A percentile compares a stretch with the other conserved stretches of the same genome.
These are phyloP conservation scores for Suillus sp. DNA, from an alignment of 768 basidiomycete species.

Conservation along the genomic window DNA sequence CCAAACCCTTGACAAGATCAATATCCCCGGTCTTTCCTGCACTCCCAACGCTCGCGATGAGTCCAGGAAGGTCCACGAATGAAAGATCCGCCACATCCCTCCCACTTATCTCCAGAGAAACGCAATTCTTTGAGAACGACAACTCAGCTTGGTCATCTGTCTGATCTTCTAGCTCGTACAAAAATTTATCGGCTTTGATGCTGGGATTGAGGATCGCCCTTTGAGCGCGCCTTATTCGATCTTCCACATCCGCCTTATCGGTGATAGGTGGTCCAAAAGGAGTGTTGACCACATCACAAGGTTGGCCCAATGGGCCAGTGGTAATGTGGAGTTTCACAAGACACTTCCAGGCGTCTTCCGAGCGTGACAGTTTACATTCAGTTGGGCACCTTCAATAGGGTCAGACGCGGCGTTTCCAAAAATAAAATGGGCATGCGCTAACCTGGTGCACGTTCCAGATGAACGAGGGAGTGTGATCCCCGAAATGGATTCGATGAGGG, in stretches of 20 bases:
- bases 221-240: conserved; percentile 67
- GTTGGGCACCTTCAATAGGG: conserved; percentile 49
- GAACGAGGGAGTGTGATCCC: conserved; percentile 71
- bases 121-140: conserved; percentile 56
- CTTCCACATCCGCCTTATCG: conserved; percentile 58
- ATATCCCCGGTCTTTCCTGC: conserved; percentile 58
- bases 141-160: conserved; percentile 20
- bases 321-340: conserved; percentile 48
- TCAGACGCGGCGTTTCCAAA: background rate
- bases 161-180: conserved; percentile 11
- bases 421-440: background rate
- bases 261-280: conserved; percentile 51
- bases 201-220: conserved; percentile 65
- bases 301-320: conserved; percentile 40
- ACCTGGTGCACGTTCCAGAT: conserved; percentile 79
- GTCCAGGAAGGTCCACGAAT: conserved; percentile 65
- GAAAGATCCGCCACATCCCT: conserved; percentile 62
- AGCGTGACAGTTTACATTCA: conserved; percentile 53
- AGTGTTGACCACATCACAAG: conserved; percentile 40
- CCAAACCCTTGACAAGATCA: conserved; percentile 58
- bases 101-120: conserved; percentile 61
- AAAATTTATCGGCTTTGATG: conserved; percentile 19
- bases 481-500: conserved; percentile 75
- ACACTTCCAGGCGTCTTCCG: conserved; percentile 49
- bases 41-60: conserved; percentile 58